Evolutionary conservation across 108 stramenopile species (phyloP), one percentile per base, ranked within the genome.

Genomic region (Pseudonitzschia pungens): DNA sequence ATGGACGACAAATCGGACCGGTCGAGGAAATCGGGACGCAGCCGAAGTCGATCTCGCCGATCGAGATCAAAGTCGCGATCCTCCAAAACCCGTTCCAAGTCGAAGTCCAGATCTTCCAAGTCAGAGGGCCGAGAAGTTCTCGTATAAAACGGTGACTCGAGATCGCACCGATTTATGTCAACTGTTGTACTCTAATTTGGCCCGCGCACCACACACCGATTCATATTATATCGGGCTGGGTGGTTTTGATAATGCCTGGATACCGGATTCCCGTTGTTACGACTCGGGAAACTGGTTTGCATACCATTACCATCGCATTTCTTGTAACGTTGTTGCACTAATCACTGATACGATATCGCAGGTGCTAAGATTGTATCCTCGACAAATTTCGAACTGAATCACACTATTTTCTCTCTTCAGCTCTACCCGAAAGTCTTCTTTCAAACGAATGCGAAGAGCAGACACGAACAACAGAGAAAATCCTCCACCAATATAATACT

Each of bases 1-100:
- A 89, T 93, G 88, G 77, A 80, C 18, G 85, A 88, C 27, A 77
- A 84, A 14, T 69, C 65, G 16, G 73, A 77, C 24, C 67, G 67
- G 26, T 65, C 78, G 28, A 79, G 69, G 60, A 84, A 77, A 58
- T 48, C 70, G 6, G 69, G 77, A 18, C 62, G 82, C n/a, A 82
- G 76, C 57, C 75, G 84, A 28, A 87, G 87, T 74, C 77, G 84
- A 40, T 82, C 68, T 72, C 82, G 78, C 43, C 70, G 81, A 59
- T 86, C 82, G 66, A 72, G 74, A 54, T 81, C 66, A 44, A 67
- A 65, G 21, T 65, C 64, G 29, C 22, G 36, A 40, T 44, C 42
- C 41, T 65, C 64, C 15, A 48, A 55, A 22, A 26, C 24, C 21
- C 54, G 54, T 55, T 81, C 66, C 43, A 67, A 67, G 44, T 67